Conservation (phyloP, 202 grass and related monocot species). For the Panicum hallii region DNA sequence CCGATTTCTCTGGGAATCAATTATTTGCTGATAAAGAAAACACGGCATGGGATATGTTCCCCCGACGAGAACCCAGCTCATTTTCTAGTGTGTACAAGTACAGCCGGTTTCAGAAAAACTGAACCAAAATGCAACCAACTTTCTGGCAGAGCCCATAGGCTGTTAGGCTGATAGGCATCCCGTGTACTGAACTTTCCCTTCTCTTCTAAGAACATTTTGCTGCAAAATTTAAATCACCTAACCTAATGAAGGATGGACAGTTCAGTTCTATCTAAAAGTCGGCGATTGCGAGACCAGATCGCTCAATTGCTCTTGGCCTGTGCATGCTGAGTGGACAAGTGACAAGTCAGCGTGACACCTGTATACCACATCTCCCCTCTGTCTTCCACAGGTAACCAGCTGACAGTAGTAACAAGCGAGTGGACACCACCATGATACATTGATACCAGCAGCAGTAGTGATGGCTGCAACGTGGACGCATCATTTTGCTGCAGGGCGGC, state of each 20-base stretch:
- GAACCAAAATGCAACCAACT: not conserved
- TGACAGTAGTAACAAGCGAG: constrained; percentile 1
- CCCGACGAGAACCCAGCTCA: not conserved
- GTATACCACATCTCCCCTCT: not conserved
- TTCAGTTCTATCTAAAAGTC: not conserved
- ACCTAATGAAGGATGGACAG: not conserved
- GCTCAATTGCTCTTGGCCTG: not conserved
- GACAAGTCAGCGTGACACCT: not conserved
- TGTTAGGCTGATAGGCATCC: not conserved
- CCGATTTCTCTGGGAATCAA: not conserved
- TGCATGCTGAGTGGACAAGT: not conserved
- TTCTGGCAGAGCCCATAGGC: constrained; percentile 5
- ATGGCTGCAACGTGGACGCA: constrained; percentile 28
- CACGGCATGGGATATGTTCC: constrained; percentile 11
- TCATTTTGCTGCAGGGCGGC: constrained; percentile 12
- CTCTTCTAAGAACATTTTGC: not conserved
- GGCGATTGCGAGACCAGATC: not conserved
- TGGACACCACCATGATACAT: constrained; percentile 16
- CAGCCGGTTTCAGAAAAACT: not conserved
- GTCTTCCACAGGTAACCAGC: not conserved
- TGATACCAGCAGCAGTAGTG: not conserved
- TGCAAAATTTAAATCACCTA: not conserved
- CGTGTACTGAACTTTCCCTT: not conserved
- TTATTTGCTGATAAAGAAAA: constrained; percentile 14
- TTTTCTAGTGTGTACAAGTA: constrained; percentile 13